phyloP scores from a whole-genome alignment of 176 grass and related monocot genomes.

The Raddia guianensis region DNA sequence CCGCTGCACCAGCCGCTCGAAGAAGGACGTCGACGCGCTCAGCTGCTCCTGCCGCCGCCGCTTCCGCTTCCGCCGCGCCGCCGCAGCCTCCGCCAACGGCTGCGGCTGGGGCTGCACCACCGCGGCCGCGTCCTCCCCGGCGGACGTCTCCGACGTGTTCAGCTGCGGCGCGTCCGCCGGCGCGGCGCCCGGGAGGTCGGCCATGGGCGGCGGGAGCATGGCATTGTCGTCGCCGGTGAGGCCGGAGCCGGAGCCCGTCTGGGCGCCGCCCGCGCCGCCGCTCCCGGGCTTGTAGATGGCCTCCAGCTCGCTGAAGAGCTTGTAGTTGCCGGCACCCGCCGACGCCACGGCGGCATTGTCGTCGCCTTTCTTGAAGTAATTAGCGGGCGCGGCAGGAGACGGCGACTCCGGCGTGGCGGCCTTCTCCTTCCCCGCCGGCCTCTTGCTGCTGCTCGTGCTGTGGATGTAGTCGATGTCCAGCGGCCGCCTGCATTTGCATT shows the following conservation, averaged over 20 bases:
- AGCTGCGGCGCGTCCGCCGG: conserved; percentile 17
- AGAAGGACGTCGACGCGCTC: conserved; percentile 78
- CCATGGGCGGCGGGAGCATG: conserved; percentile 46
- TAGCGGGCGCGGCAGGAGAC: neutral
- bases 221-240: conserved; percentile 85
- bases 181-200: conserved; percentile 27
- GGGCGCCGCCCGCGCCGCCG: conserved; percentile 42
- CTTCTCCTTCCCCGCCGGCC: conserved; percentile 64
- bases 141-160: conserved; percentile 67
- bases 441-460: conserved; percentile 79
- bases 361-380: conserved; percentile 69
- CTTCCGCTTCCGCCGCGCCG: conserved; percentile 61
- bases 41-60: conserved; percentile 72
- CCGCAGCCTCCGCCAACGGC: conserved; percentile 28
- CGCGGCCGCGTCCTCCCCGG: conserved; percentile 66
- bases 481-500: conserved; percentile 60
- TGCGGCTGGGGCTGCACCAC: conserved; percentile 42
- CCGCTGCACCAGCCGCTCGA: conserved; percentile 79
- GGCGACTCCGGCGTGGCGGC: conserved; percentile 52
- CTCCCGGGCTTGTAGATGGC: conserved; percentile 95
- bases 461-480: conserved; percentile 92
- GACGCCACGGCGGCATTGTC: conserved; percentile 2
- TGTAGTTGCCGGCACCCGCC: conserved; percentile 65
- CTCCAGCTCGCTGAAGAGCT: conserved; percentile 97
- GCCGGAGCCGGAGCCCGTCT: conserved; percentile 85